Conservation (phyloP, 768 basidiomycete genomes). For the Austroboletus festivus region DNA sequence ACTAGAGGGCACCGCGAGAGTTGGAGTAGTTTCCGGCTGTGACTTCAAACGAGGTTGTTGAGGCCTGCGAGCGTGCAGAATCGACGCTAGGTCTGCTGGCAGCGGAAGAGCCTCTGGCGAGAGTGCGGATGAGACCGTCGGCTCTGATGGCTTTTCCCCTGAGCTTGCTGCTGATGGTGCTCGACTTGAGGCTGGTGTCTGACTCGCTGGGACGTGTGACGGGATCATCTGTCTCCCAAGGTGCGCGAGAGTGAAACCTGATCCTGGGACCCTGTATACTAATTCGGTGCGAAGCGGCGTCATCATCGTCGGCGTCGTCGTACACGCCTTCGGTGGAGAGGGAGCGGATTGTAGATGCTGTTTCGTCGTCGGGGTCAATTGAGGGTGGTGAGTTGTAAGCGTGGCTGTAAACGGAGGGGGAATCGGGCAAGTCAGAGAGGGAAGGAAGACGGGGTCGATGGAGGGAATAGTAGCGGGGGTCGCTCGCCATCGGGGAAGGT, state of each 20-base stretch:
- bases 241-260: slow-evolving; percentile 76
- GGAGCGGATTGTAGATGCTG: slow-evolving; percentile 24
- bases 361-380: slow-evolving; percentile 58
- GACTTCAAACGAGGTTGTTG: slow-evolving; percentile 55
- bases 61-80: slow-evolving; percentile 51
- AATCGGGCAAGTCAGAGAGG: slow-evolving; percentile 57
- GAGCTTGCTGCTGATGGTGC: slow-evolving; percentile 29
- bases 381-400: slow-evolving; percentile 34
- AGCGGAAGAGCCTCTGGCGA: slow-evolving; percentile 37
- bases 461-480: slow-evolving; percentile 25
- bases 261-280: slow-evolving; percentile 81
- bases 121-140: slow-evolving; percentile 42
- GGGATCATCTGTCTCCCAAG: slow-evolving; percentile 70
- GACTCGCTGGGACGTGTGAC: slow-evolving; percentile 45
- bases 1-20: slow-evolving; percentile 59
- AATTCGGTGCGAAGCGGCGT: slow-evolving; percentile 50
- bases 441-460: slow-evolving; percentile 48
- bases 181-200: slow-evolving; percentile 36
- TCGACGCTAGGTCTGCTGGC: slow-evolving; percentile 61
- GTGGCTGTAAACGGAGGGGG: slow-evolving; percentile 68
- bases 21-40: slow-evolving; percentile 48
- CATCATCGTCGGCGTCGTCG: slow-evolving; percentile 37
- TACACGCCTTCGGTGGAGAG: slow-evolving; percentile 31
- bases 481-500: too few species aligned
- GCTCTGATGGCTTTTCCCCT: slow-evolving; percentile 28